Conservation (phyloP, 2,329 filamentous ascomycete species). For the Cercospora brassicicola region DNA sequence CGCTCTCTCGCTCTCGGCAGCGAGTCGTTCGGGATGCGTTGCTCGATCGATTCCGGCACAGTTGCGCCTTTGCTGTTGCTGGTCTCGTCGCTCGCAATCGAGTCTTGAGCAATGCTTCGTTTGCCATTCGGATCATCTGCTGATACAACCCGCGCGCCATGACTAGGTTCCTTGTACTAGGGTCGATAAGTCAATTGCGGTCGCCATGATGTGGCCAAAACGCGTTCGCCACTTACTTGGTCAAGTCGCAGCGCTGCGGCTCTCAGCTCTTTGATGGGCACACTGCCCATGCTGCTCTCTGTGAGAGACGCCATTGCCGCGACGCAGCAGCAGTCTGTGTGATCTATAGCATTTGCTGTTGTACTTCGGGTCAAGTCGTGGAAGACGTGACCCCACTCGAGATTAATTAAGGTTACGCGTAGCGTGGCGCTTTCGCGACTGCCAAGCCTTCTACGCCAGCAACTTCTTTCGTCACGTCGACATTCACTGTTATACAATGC, state of each 20-base stretch:
- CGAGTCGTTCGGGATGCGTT: conserved; percentile 17
- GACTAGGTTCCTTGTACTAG: conserved; percentile 31
- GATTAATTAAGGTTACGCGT: conserved; percentile 3
- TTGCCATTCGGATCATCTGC: background rate
- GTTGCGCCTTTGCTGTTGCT: conserved; percentile 14
- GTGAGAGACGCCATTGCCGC: conserved; percentile 31
- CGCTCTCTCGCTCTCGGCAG: conserved; percentile 16
- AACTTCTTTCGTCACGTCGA: background rate
- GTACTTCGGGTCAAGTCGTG: background rate
- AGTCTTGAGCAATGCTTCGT: background rate
- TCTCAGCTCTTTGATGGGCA: conserved; percentile 25
- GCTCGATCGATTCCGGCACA: conserved; percentile 27
- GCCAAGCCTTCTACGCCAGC: background rate
- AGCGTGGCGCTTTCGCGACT: conserved; percentile 1
- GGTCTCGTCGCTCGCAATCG: background rate
- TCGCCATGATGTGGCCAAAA: conserved; percentile 1
- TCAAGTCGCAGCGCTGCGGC: conserved; percentile 25
- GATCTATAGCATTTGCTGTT: conserved; percentile 6
- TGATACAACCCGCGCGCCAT: conserved; percentile 10
- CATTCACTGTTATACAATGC: background rate
- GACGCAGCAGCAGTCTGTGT: background rate
- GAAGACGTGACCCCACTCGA: conserved; percentile 9
- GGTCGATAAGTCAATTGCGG: conserved; percentile 33
- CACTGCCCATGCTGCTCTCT: conserved; percentile 32
- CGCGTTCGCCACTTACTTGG: conserved; percentile 22